A percentile compares a stretch with the other conserved stretches of the same genome.
Conservation (phyloP, 2,329 filamentous ascomycete genomes). For the Pseudogymnoascus pannorum region DNA sequence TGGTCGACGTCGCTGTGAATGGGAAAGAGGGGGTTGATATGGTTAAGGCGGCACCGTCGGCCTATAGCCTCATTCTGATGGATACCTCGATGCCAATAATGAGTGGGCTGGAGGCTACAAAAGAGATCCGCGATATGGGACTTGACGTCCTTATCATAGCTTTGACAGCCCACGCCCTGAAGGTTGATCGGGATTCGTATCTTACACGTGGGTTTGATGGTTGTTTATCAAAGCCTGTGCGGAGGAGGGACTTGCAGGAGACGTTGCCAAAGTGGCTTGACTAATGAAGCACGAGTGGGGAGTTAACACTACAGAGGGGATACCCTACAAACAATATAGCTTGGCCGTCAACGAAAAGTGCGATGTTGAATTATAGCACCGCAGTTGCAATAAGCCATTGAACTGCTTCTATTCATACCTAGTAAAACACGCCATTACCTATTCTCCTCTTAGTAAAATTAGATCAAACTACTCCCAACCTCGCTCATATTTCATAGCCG, state of each 20-base stretch:
- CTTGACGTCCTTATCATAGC: constrained; percentile 43
- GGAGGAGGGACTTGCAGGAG: background rate
- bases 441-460: background rate
- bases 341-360: no score
- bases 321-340: no score
- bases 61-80: constrained; percentile 47
- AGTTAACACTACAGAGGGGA: background rate
- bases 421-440: background rate
- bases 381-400: constrained; percentile 8
- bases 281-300: background rate
- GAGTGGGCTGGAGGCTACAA: constrained; percentile 46
- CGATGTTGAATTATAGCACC: constrained; percentile 17
- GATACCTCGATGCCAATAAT: constrained; percentile 54
- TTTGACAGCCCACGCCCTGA: constrained; percentile 49
- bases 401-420: background rate
- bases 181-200: constrained; percentile 47
- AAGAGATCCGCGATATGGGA: constrained; percentile 37
- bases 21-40: constrained; percentile 37
- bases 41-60: constrained; percentile 34
- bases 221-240: background rate
- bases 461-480: background rate
- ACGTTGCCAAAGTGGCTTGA: background rate
- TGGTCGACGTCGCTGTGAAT: constrained; percentile 36
- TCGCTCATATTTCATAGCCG: constrained; percentile 16
- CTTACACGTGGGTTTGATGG: constrained; percentile 29